These are phyloP conservation scores for Hansenula lynferdii DNA, from an alignment of 1,139 yeast species.

Conservation along the genomic window DNA sequence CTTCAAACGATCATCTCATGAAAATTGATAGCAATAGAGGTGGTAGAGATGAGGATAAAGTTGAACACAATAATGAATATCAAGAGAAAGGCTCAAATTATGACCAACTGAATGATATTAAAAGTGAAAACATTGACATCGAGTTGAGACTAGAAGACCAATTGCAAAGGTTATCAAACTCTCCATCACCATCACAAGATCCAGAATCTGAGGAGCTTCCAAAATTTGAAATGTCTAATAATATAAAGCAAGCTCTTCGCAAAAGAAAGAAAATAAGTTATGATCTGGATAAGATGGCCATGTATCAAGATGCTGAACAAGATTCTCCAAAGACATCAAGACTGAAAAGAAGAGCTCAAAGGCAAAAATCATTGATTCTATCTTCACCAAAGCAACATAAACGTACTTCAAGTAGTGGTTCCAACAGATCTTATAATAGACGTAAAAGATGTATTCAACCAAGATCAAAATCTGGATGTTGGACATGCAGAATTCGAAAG, in stretches of 20 bases:
- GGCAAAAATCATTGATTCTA: background rate
- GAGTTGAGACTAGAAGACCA: background rate
- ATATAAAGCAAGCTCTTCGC: background rate
- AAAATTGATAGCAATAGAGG: no score
- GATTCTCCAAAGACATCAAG: background rate
- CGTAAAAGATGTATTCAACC: conserved; percentile 24
- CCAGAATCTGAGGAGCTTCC: background rate
- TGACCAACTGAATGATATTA: no score
- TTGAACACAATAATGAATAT: no score
- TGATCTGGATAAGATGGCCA: background rate
- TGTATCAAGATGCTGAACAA: background rate
- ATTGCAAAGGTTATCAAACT: background rate
- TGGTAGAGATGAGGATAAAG: no score
- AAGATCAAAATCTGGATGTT: conserved; percentile 57
- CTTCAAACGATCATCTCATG: no score
- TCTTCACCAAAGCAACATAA: background rate
- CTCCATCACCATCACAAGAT: background rate
- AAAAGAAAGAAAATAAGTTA: background rate
- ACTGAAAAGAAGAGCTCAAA: background rate
- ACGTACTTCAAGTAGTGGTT: background rate
- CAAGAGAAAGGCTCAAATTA: no score
- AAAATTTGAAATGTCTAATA: background rate
- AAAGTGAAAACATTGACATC: background rate
- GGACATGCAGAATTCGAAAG: conserved; percentile 65
- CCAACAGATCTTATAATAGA: conserved; percentile 2